phyloP scores from a whole-genome alignment of 148 eudicot species.

The Polygonum maritimum region DNA sequence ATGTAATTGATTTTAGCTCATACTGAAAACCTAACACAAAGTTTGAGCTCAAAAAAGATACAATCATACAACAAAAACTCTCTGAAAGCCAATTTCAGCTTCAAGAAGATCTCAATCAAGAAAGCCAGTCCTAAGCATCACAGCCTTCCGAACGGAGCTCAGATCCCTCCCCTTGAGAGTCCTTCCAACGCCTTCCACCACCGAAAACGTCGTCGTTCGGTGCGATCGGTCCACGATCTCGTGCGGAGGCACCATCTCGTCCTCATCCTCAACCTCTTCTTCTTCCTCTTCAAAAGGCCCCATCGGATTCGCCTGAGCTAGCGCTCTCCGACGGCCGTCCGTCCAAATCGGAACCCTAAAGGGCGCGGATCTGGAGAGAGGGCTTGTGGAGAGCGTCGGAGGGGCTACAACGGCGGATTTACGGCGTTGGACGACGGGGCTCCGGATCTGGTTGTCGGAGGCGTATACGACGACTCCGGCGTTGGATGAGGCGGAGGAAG shows the following conservation, averaged over 20 bases:
- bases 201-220: constrained; percentile 8
- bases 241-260: constrained; percentile 5
- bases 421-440: not conserved
- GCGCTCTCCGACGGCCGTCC: not conserved
- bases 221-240: not conserved
- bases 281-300: not conserved
- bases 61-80: too few relatives aligned
- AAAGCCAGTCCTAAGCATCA: constrained; percentile 5
- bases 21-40: too few relatives aligned
- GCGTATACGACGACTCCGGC: not conserved
- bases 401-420: not conserved
- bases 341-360: not conserved
- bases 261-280: not conserved
- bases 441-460: not conserved
- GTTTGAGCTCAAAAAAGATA: too few relatives aligned
- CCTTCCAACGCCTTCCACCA: not conserved
- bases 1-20: too few relatives aligned
- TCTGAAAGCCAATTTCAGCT: too few relatives aligned
- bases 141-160: not conserved
- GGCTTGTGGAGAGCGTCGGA: not conserved
- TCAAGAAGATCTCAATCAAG: not conserved
- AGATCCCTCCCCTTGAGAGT: constrained; percentile 4
- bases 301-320: not conserved
- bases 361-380: constrained; percentile 3
- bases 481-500: not conserved